Percentiles rank a stretch among this genome's conserved stretches.
phyloP scores from a whole-genome alignment of 192 early-diverging fungal species.

The Umbelopsis vinacea region DNA sequence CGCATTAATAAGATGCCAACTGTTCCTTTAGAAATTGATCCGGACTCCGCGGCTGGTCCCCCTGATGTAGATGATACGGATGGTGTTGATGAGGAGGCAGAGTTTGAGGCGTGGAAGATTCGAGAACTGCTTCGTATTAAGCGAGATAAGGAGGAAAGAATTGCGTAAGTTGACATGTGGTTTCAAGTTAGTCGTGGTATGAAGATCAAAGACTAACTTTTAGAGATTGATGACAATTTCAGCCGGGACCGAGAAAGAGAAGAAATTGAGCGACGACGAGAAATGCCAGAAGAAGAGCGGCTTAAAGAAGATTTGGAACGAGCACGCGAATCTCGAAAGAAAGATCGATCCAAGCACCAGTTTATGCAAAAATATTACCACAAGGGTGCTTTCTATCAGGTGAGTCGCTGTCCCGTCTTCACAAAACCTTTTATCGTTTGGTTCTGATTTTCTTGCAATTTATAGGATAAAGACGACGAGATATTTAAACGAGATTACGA shows the following conservation, averaged over 20 bases:
- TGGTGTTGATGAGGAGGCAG: slow-evolving; percentile 82
- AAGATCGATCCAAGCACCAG: slow-evolving; percentile 61
- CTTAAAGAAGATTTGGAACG: slow-evolving; percentile 70
- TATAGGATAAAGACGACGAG: slow-evolving; percentile 54
- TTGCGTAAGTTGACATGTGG: slow-evolving; percentile 51
- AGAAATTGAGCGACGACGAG: slow-evolving; percentile 79
- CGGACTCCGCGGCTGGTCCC: slow-evolving; percentile 20
- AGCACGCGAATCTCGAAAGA: slow-evolving; percentile 60
- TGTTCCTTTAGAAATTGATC: neutral
- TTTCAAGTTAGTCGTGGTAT: neutral
- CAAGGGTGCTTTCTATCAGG: slow-evolving; percentile 86
- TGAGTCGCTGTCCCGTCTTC: slow-evolving; percentile 13
- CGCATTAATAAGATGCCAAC: neutral
- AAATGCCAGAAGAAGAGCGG: slow-evolving; percentile 86
- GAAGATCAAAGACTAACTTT: too few relatives aligned
- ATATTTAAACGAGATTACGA: slow-evolving; percentile 69
- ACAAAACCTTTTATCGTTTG: neutral
- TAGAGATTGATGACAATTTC: too few relatives aligned
- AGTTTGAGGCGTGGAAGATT: slow-evolving; percentile 90
- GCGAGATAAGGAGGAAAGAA: slow-evolving; percentile 79
- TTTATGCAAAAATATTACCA: slow-evolving; percentile 86
- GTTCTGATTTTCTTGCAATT: neutral
- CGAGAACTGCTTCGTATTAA: slow-evolving; percentile 90
- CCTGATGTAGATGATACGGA: slow-evolving; percentile 90
- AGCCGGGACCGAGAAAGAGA: slow-evolving; percentile 73